These are phyloP conservation scores for Papiliotrema flavescens DNA, from an alignment of 1,284 basidiomycete genomes.

Conservation along the genomic window DNA sequence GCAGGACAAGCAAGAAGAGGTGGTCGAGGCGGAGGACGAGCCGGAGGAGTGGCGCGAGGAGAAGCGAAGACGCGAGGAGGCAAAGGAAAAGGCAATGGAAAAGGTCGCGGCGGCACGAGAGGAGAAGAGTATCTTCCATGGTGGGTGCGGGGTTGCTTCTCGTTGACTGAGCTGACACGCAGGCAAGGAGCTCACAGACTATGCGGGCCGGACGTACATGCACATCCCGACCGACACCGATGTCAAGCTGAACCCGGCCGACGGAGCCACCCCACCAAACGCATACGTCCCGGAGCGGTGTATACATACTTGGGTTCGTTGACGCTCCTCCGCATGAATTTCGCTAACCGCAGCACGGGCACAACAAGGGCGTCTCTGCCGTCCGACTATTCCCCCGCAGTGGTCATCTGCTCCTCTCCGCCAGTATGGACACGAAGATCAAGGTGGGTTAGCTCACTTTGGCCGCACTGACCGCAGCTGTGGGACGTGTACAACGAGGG, in stretches of 20 bases:
- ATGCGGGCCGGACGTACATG: conserved; percentile 98
- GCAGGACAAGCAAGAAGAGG: conserved; percentile 62
- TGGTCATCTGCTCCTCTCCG: conserved; percentile 88
- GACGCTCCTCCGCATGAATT: neutral
- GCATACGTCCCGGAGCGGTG: conserved; percentile 92
- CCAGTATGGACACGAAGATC: conserved; percentile 97
- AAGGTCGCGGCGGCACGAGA: conserved; percentile 81
- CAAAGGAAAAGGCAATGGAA: conserved; percentile 59
- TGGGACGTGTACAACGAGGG: conserved; percentile 99
- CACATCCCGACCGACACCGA: conserved; percentile 67
- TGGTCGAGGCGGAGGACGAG: conserved; percentile 58
- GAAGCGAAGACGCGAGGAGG: conserved; percentile 52
- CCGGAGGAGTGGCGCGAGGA: conserved; percentile 64
- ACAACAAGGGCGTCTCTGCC: conserved; percentile 93
- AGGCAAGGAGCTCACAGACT: conserved; percentile 90
- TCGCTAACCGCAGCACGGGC: conserved; percentile 63
- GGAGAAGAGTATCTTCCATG: conserved; percentile 93
- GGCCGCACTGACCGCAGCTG: conserved; percentile 56
- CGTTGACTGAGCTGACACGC: conserved; percentile 1
- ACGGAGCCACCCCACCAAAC: conserved; percentile 80
- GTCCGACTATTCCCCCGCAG: conserved; percentile 88
- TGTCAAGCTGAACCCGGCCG: conserved; percentile 61
- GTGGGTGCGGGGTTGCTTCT: conserved; percentile 26
- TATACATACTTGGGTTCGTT: conserved; percentile 75
- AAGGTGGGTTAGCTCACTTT: conserved; percentile 60